A percentile compares a stretch with the other conserved stretches of the same genome.
Evolutionary conservation across 257 asterid species (phyloP).

Genomic region (Henckelia pumila): DNA sequence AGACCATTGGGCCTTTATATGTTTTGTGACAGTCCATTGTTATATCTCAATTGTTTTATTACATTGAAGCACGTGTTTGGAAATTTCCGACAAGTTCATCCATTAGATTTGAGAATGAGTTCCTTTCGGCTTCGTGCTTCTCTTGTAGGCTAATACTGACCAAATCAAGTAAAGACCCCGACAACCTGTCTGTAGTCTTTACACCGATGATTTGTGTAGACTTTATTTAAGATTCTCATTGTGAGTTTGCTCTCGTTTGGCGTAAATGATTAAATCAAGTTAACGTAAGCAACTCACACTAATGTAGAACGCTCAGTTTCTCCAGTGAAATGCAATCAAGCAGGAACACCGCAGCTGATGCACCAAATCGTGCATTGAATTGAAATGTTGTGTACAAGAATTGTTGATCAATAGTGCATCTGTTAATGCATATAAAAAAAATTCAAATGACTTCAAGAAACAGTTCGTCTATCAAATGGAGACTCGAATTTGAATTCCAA

Average conservation of each 20-base stretch:
- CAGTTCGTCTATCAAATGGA: slow-evolving; percentile 21
- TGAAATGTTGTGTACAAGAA: slow-evolving; percentile 33
- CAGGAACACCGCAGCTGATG: background rate
- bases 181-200: too few relatives aligned
- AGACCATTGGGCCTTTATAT: too few relatives aligned
- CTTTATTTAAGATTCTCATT: too few relatives aligned
- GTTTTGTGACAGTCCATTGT: background rate
- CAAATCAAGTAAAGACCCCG: too few relatives aligned
- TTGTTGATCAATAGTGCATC: slow-evolving; percentile 35
- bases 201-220: too few relatives aligned
- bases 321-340: background rate
- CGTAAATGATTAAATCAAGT: background rate
- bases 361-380: slow-evolving; percentile 12
- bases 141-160: too few relatives aligned
- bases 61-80: background rate
- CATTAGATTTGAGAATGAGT: background rate
- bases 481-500: slow-evolving; percentile 10
- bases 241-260: background rate
- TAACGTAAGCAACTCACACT: background rate
- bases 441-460: slow-evolving; percentile 38
- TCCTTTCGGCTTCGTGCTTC: background rate
- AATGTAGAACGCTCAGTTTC: too few relatives aligned
- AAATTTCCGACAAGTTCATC: background rate
- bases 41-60: background rate
- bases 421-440: slow-evolving; percentile 31